phyloP scores from a whole-genome alignment of 371 early-diverging fungal species.

The Vairimorpha ceranae region DNA sequence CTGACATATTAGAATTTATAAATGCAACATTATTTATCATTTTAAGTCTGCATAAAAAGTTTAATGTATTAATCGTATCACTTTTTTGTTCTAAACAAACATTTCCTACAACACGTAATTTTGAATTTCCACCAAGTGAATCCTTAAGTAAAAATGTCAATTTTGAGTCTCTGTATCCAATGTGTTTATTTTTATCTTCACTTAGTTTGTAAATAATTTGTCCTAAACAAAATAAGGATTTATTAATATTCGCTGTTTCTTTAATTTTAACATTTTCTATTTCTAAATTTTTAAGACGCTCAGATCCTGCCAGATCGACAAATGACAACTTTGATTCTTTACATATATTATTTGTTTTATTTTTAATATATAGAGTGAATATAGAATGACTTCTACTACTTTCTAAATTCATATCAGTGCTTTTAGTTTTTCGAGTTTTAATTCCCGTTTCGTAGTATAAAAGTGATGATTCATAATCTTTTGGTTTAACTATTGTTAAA shows the following conservation, averaged over 20 bases:
- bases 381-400: slow-evolving; percentile 67
- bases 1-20: slow-evolving; percentile 44
- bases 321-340: slow-evolving; percentile 66
- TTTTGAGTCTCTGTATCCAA: slow-evolving; percentile 70
- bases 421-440: slow-evolving; percentile 66
- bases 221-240: slow-evolving; percentile 68
- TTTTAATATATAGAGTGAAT: slow-evolving; percentile 67
- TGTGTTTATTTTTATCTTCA: slow-evolving; percentile 65
- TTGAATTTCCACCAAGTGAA: slow-evolving; percentile 68
- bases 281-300: slow-evolving; percentile 65
- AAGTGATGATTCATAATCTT: slow-evolving; percentile 65
- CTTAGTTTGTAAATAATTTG: slow-evolving; percentile 69
- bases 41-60: slow-evolving; percentile 56
- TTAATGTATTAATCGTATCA: slow-evolving; percentile 58
- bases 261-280: slow-evolving; percentile 64
- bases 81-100: slow-evolving; percentile 49
- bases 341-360: slow-evolving; percentile 55
- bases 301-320: slow-evolving; percentile 72
- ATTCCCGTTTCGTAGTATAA: slow-evolving; percentile 66
- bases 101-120: slow-evolving; percentile 67
- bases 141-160: slow-evolving; percentile 68
- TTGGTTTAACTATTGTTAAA: slow-evolving; percentile 62
- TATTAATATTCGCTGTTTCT: slow-evolving; percentile 69
- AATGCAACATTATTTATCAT: slow-evolving; percentile 58
- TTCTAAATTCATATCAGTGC: slow-evolving; percentile 67